Evolutionary conservation across 352 stramenopile genomes (phyloP).

Genomic region (Globisporangium canariense): DNA sequence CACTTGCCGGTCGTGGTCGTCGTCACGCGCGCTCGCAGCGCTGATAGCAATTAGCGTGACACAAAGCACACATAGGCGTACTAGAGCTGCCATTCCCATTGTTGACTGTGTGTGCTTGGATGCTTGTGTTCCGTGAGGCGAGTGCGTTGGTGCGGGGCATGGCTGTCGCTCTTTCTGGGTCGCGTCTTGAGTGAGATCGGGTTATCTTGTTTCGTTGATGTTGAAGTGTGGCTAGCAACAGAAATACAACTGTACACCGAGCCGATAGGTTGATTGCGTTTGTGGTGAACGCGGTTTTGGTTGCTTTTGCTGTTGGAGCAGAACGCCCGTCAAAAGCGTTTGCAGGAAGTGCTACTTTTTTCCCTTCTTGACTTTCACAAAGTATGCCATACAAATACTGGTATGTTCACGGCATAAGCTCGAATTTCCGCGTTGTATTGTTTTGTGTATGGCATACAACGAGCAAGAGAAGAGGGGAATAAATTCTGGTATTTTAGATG

Average conservation of each 20-base stretch:
- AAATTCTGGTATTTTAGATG: too few species aligned
- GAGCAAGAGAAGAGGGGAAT: too few species aligned
- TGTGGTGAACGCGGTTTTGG: too few species aligned
- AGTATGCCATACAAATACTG: too few species aligned
- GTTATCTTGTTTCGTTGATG: background rate
- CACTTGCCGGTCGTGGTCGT: background rate
- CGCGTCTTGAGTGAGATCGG: background rate
- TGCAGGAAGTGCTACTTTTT: too few species aligned
- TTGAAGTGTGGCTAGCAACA: background rate
- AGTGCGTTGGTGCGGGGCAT: background rate
- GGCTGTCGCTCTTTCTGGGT: background rate
- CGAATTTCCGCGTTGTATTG: too few species aligned
- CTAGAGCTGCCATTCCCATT: background rate
- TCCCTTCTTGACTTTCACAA: too few species aligned
- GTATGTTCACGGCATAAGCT: too few species aligned
- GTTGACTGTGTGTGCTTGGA: background rate
- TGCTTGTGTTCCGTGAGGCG: background rate
- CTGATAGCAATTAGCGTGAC: background rate
- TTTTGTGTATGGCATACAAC: too few species aligned
- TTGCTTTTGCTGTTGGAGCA: too few species aligned
- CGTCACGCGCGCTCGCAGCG: background rate
- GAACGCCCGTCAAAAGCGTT: too few species aligned
- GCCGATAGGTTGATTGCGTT: too few species aligned
- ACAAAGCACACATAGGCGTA: background rate
- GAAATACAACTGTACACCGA: background rate